Conservation (phyloP, 2,329 filamentous ascomycete genomes). For the Aspergillus sp. region DNA sequence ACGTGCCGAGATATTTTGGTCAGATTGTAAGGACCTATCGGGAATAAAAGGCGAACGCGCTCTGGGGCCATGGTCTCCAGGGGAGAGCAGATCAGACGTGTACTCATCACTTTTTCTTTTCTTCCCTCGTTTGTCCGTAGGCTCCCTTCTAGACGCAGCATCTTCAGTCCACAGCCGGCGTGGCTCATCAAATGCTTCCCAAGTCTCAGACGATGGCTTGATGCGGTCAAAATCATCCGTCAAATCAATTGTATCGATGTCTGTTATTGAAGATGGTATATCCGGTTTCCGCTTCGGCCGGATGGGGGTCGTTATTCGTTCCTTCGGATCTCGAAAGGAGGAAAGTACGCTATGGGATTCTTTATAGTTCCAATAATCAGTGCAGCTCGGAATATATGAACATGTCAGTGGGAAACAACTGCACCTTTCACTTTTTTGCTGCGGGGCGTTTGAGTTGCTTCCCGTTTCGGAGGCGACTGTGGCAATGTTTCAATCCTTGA, state of each 20-base stretch:
- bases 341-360: conserved; percentile 19
- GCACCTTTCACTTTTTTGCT: conserved; percentile 27
- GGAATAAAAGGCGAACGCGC: conserved; percentile 23
- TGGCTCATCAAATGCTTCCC: conserved; percentile 43
- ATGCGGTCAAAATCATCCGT: conserved; percentile 39
- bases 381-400: background rate
- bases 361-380: conserved; percentile 11
- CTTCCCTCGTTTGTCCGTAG: conserved; percentile 41
- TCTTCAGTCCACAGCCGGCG: conserved; percentile 46
- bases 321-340: conserved; percentile 18
- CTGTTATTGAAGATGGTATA: conserved; percentile 17
- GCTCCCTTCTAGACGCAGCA: conserved; percentile 37
- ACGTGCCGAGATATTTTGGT: background rate
- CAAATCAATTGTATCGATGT: conserved; percentile 48
- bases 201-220: conserved; percentile 38
- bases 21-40: conserved; percentile 2
- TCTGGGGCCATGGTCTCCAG: conserved; percentile 28
- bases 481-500: conserved; percentile 17
- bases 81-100: conserved; percentile 36
- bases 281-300: conserved; percentile 19
- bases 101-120: conserved; percentile 53
- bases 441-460: conserved; percentile 6
- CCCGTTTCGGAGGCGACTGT: conserved; percentile 10
- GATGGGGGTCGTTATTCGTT: conserved; percentile 22
- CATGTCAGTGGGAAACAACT: background rate